Percentiles rank a stretch among this genome's conserved stretches.
phyloP scores from a whole-genome alignment of 805 yeast genomes.

The Yarrowia divulgata region DNA sequence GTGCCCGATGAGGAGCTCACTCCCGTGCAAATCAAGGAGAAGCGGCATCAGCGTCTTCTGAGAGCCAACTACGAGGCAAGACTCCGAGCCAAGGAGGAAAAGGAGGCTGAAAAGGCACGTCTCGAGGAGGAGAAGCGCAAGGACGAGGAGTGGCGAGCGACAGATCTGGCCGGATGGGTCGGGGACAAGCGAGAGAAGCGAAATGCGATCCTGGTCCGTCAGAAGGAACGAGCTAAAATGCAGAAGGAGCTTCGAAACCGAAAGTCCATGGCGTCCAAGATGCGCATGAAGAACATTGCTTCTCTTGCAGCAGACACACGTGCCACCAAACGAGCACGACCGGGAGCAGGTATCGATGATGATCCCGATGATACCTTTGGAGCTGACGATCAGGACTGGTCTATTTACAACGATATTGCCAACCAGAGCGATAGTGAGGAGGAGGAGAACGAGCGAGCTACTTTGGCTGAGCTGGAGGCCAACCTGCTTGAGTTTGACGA shows the following conservation, averaged over 20 bases:
- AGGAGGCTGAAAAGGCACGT: constrained; percentile 66
- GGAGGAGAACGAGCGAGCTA: constrained; percentile 68
- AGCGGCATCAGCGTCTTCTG: constrained; percentile 79
- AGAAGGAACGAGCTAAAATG: constrained; percentile 72
- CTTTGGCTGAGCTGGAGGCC: constrained; percentile 62
- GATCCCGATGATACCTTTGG: constrained; percentile 96
- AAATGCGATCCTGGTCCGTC: constrained; percentile 61
- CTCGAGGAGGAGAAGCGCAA: constrained; percentile 65
- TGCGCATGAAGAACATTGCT: constrained; percentile 89
- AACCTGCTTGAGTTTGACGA: constrained; percentile 84
- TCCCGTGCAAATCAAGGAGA: constrained; percentile 84
- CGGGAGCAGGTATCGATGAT: constrained; percentile 51
- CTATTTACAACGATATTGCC: constrained; percentile 82
- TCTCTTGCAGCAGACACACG: constrained; percentile 75
- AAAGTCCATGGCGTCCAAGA: constrained; percentile 89
- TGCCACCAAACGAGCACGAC: constrained; percentile 44
- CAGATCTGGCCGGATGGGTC: constrained; percentile 82
- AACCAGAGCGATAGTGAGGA: constrained; percentile 78
- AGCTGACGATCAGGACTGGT: constrained; percentile 95
- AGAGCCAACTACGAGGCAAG: constrained; percentile 92
- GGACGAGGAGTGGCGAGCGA: constrained; percentile 79
- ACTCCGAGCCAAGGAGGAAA: constrained; percentile 78
- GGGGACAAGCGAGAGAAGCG: constrained; percentile 69
- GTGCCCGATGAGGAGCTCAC: constrained; percentile 82
- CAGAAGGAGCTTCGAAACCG: constrained; percentile 83